Base-by-base conservation (phyloP, 768 basidiomycete species). In the Polyporus arcularius region DNA sequence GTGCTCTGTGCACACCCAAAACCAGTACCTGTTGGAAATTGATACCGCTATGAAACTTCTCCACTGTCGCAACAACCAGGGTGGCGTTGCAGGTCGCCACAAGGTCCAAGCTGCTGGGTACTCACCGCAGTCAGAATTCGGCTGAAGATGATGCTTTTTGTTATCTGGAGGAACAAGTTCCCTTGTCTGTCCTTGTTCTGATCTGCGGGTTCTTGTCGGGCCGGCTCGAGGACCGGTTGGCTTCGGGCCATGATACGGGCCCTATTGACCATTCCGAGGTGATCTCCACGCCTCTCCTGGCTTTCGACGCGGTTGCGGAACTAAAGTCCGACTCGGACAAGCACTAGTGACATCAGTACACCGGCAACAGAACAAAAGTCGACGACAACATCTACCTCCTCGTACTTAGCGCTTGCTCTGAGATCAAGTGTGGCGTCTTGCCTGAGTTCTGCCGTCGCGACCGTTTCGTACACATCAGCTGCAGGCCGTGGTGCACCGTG, bases 141-240 rank as follows among this genome's bases (percentile, higher is more conserved):
- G 11, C 35, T 35, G 35, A 11, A 7, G 11, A 11, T 11, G 7
- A 35, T 35, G 35, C 35, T 3, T 35, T 35, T 35, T 35, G 35
- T 35, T 35, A 35, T 35, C 35, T 35, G 35, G 35, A 35, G 11
- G 35, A 11, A 35, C 35, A 35, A 35, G 35, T 35, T 35, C 35
- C 35, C 35, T 35, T 35, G 35, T 35, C 7, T 35, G 35, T 35
- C 35, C 35, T 35, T 35, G 35, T 47, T 43, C 18, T 39, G 7
- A 11, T 28, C 43, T 30, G 43, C 58, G 53, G 58, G 21, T 31
- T 51, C 41, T 31, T n/a, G 4, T 55, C 54, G 60, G 60, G 48
- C 54, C 60, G 60, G 49, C 11, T 55, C 60, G 54, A 61, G 54
- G 53, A 61, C 49, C 21, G 15, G 51, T 55, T 55, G 30, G 40